Base-by-base conservation (phyloP, 805 yeast species). In the Lipomyces anomalus region DNA sequence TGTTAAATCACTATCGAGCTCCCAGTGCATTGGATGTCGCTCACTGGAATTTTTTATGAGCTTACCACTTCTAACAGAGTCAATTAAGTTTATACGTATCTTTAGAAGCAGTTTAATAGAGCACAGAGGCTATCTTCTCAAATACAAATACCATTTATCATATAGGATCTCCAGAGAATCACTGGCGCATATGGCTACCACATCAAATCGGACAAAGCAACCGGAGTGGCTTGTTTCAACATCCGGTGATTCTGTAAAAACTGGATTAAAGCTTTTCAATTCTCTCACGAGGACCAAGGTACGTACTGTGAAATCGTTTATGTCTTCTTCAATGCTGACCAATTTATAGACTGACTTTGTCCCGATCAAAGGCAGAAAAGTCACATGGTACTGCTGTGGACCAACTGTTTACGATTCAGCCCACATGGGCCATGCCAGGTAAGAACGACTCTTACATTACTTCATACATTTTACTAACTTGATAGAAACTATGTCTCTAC, bases 321-420 rank as follows among this genome's bases (percentile, higher is more conserved):
- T 22, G 39, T 16, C n/a, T 32, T 22, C 21, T 35, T n/a, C 36
- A 2, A 18, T 1, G 9, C 16, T 4, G 40, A 26, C 26, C 9
- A 39, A 11, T 23, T 6, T 39, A 11, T 30, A 51, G 57, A 46
- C 52, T 9, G 51, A 52, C 17, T 90, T 92, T 58, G 65, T 79
- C n/a, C 94, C 97, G 2, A 66, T 71, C 46, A 67, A 70, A 22
- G 75, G 76, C 2, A 62, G 61, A 29, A 75, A 76, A 49, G 84
- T 92, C 40, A 75, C 88, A 0, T 92, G 98, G 98, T 92, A 92
- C 69, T 84, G 88, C 47, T 92, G 98, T 74, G 98, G 98, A 4
- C 98, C 98, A 9, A 92, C 98, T 0, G 98, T 92, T 13, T 92
- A 92, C 62, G 95, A 92, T 66, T 79, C 92, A 28, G 78, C 89